phyloP scores from a whole-genome alignment of 2,329 filamentous ascomycete genomes.

The Cytospora leucostoma region DNA sequence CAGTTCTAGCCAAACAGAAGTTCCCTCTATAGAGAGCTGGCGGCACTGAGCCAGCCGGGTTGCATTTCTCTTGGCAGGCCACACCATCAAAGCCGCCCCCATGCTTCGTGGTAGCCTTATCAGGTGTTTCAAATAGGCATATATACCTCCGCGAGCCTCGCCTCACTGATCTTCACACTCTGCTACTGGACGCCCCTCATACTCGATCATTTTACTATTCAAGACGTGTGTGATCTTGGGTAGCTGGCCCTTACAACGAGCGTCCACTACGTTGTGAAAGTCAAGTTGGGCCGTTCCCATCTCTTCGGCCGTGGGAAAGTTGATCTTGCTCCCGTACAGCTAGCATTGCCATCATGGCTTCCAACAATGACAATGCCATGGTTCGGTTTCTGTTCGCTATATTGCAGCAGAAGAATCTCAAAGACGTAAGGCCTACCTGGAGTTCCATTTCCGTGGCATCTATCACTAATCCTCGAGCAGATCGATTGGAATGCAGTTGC shows the following conservation, averaged over 20 bases:
- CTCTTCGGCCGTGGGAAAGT: conserved; percentile 29
- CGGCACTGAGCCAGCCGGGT: conserved; percentile 12
- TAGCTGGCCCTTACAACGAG: conserved; percentile 8
- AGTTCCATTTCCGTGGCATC: conserved; percentile 6
- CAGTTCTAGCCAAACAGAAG: conserved; percentile 7
- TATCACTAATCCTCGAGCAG: conserved; percentile 39
- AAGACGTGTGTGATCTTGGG: conserved; percentile 31
- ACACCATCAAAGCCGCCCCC: conserved; percentile 20
- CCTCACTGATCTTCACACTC: conserved; percentile 46
- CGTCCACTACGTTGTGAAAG: conserved; percentile 29
- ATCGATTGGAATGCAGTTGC: conserved; percentile 63
- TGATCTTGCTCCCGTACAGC: conserved; percentile 12
- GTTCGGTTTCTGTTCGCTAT: conserved; percentile 62
- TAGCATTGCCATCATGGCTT: conserved; percentile 46
- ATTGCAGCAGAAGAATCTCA: conserved; percentile 60
- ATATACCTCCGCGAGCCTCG: conserved; percentile 41
- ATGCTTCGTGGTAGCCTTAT: conserved; percentile 12
- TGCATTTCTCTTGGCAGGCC: conserved; percentile 12
- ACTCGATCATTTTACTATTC: conserved; percentile 32
- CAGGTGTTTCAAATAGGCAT: conserved; percentile 35
- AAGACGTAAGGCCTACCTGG: conserved; percentile 52
- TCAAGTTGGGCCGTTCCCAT: conserved; percentile 34
- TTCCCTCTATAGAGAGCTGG: conserved; percentile 5
- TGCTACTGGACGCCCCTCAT: conserved; percentile 43
- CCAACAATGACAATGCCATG: conserved; percentile 58